These are phyloP conservation scores for Lipomyces sp. DNA, from an alignment of 805 yeast species.

Conservation along the genomic window DNA sequence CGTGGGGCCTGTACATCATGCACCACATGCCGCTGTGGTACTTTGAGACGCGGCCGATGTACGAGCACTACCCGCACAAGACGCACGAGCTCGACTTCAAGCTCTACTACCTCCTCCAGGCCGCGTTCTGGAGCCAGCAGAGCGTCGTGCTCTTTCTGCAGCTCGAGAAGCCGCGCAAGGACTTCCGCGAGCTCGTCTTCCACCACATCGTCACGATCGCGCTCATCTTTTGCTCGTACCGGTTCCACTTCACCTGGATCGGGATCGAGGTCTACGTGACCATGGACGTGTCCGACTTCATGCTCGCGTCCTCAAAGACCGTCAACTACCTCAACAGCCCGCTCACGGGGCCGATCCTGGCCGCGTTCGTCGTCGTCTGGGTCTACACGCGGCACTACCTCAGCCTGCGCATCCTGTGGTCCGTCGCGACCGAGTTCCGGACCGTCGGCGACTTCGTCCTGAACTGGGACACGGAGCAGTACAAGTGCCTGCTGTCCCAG, in stretches of 20 bases:
- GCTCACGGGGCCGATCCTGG: conserved; percentile 60
- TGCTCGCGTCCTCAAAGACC: conserved; percentile 80
- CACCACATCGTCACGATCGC: conserved; percentile 92
- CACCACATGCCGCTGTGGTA: conserved; percentile 78
- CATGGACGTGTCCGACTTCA: conserved; percentile 94
- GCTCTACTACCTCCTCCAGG: conserved; percentile 82
- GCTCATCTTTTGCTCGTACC: conserved; percentile 79
- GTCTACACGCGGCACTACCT: conserved; percentile 83
- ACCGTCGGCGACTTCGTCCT: conserved; percentile 79
- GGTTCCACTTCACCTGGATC: conserved; percentile 95
- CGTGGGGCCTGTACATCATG: conserved; percentile 89
- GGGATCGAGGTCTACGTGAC: conserved; percentile 88
- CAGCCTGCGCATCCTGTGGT: conserved; percentile 76
- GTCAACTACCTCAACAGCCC: conserved; percentile 76
- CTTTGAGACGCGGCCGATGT: conserved; percentile 80
- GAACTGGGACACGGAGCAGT: conserved; percentile 86
- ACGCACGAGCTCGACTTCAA: conserved; percentile 69
- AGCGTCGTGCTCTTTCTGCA: conserved; percentile 76
- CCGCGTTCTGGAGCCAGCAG: conserved; percentile 98
- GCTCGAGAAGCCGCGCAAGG: conserved; percentile 93
- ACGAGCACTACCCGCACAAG: conserved; percentile 76
- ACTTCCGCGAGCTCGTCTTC: conserved; percentile 81
- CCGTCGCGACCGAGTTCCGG: conserved; percentile 74
- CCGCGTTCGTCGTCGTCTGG: conserved; percentile 73
- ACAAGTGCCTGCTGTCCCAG: conserved; percentile 94